Percentiles rank a stretch among this genome's conserved stretches.
Evolutionary conservation across 306 rosid genomes (phyloP).

Genomic region (Citrullus amarus): DNA sequence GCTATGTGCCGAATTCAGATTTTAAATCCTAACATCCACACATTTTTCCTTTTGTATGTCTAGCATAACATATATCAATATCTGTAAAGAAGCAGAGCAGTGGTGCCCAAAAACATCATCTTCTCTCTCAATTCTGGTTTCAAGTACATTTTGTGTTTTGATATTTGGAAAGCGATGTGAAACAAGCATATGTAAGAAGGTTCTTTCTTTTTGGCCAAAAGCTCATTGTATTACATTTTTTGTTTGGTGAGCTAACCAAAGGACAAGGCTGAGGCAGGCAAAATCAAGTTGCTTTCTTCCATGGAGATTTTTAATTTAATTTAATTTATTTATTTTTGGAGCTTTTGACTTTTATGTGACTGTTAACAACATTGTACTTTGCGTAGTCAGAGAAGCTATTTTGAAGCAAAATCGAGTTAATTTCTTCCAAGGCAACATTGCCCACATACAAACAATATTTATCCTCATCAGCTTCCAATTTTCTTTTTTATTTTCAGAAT

Average conservation of each 20-base stretch:
- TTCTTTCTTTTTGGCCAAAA: not conserved
- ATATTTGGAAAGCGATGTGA: not conserved
- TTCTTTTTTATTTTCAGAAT: not conserved
- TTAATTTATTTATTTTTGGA: not conserved
- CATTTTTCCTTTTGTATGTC: not conserved
- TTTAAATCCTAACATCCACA: not conserved
- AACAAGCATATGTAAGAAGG: not conserved
- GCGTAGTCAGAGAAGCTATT: not conserved
- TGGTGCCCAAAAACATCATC: not conserved
- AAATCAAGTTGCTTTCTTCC: not conserved
- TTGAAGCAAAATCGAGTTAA: not conserved
- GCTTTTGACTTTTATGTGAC: not conserved
- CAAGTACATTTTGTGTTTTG: not conserved
- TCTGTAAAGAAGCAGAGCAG: not conserved
- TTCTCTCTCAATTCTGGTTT: not conserved
- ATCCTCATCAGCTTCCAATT: not conserved
- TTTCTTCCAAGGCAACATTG: not conserved
- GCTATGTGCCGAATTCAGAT: not conserved
- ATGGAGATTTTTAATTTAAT: not conserved
- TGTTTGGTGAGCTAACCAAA: not conserved
- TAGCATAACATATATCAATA: not conserved
- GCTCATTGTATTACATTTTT: not conserved
- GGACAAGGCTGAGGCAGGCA: not conserved
- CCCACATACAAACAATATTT: not conserved
- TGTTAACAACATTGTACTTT: not conserved